These are phyloP conservation scores for Pythium periplocum DNA, from an alignment of 352 stramenopile species.

Conservation along the genomic window DNA sequence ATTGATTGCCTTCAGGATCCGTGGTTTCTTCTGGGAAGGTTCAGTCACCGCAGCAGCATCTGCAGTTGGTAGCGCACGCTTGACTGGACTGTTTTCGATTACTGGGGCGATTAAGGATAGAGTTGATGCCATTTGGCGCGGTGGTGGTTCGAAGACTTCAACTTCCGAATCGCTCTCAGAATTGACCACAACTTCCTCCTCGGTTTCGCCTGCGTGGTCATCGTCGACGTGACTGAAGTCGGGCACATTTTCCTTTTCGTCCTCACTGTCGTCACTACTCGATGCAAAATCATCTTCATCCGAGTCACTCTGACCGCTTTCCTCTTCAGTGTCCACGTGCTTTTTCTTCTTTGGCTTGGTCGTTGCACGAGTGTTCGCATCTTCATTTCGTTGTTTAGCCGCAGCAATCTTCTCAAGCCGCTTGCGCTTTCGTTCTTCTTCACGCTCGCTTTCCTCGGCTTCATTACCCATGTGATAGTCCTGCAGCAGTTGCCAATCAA, in stretches of 20 bases:
- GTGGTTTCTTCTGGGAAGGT: slow-evolving; percentile 10
- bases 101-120: no score
- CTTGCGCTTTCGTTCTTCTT: slow-evolving; percentile 73
- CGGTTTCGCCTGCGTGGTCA: slow-evolving; percentile 5
- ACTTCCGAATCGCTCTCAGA: slow-evolving; percentile 10
- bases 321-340: slow-evolving; percentile 28
- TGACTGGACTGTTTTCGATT: not conserved
- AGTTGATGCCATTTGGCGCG: no score
- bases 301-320: slow-evolving; percentile 30
- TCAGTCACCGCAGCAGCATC: no score
- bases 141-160: not conserved
- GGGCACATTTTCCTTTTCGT: slow-evolving; percentile 19
- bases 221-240: not conserved
- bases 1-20: slow-evolving; percentile 23
- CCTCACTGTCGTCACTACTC: slow-evolving; percentile 25
- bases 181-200: slow-evolving; percentile 19
- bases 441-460: slow-evolving; percentile 60
- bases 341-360: slow-evolving; percentile 16
- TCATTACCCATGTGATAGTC: slow-evolving; percentile 76
- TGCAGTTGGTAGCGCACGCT: not conserved
- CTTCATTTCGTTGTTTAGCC: slow-evolving; percentile 21
- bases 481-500: slow-evolving; percentile 94
- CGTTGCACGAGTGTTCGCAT: slow-evolving; percentile 8
- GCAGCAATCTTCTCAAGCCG: slow-evolving; percentile 60
- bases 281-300: slow-evolving; percentile 21